These are phyloP conservation scores for Babesia bigemina DNA, from an alignment of 169 alveolate genomes.

Conservation along the genomic window DNA sequence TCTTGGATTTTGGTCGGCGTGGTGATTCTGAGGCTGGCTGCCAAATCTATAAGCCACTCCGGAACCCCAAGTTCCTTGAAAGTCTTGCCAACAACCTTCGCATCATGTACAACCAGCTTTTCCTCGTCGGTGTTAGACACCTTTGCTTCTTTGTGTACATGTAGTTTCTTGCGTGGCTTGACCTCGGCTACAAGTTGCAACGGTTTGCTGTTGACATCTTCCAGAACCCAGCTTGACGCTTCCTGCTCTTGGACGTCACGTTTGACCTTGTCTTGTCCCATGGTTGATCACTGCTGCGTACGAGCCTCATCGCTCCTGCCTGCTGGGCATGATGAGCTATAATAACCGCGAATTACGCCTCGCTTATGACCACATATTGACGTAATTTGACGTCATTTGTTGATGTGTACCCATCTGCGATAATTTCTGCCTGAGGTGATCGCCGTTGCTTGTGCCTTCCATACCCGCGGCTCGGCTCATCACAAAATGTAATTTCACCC, in stretches of 20 bases:
- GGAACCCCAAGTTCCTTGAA: conserved; percentile 76
- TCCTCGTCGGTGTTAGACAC: neutral
- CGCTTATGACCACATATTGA: neutral
- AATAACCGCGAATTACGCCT: neutral
- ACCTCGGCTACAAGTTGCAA: conserved; percentile 28
- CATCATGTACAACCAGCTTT: conserved; percentile 4
- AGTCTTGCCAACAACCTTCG: conserved; percentile 24
- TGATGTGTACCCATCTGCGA: neutral
- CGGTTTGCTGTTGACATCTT: conserved; percentile 9
- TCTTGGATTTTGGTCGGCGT: conserved; percentile 80
- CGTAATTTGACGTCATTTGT: neutral
- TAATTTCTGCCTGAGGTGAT: neutral
- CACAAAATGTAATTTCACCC: conserved; percentile 6
- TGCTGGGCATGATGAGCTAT: neutral
- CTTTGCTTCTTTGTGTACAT: neutral
- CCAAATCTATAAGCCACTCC: conserved; percentile 73
- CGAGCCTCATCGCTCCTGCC: neutral
- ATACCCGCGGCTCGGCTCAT: neutral
- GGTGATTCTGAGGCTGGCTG: conserved; percentile 67
- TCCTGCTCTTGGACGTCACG: neutral
- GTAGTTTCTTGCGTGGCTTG: neutral
- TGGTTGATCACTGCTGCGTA: neutral
- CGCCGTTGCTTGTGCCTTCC: neutral
- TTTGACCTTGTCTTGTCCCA: conserved; percentile 1
- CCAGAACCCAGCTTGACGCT: conserved; percentile 31